Evolutionary conservation across 2,329 filamentous ascomycete species (phyloP), one percentile per base, ranked within the genome.

Genomic region (Aspergillus brasiliensis): DNA sequence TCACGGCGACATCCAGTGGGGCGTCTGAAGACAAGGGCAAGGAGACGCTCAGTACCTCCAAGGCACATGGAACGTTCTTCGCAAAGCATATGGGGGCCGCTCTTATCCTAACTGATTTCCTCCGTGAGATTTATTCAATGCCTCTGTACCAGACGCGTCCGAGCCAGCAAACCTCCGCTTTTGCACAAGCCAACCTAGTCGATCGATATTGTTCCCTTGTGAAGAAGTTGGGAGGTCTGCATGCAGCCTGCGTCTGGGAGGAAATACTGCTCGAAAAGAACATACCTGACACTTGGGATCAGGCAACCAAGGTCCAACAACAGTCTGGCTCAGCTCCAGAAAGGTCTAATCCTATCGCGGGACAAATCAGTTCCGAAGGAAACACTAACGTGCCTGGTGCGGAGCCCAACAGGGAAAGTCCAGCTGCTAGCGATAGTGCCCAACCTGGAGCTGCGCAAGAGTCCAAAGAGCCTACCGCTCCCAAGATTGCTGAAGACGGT

Each of bases 211-310:
- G 86, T 47, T 78, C 82, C n/a, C 79, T 97, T 38, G 84, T 96
- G 23, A 84, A 86, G 62, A 87, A 87, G 25, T 83, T 98, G 34
- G 92, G 92, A 3, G 87, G 88, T 23, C 79, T 99, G 15, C 84
- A 97, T 65, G 86, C 90, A 44, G 88, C 89, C 55, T 90, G 92
- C 60, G 83, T 96, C n/a, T 89, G 88, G 75, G 94, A 99, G 75
- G 91, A 96, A 65, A 90, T 93, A 37, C 80, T 88, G 0, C 81
- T 97, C 47, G 85, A 90, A 65, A 88, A 86, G 53, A 82, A 85
- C 55, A 88, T 97, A 51, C 92, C 94, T 1, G 83, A 87, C 42
- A 70, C 77, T 17, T 84, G 82, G 82, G 78, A 81, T 63, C 75
- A 79, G 61, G 75, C 78, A 27, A 80, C 79, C 28, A 76, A 79